These are phyloP conservation scores for Silene noctiflora DNA, from an alignment of 179 eudicot genomes.

Conservation along the genomic window DNA sequence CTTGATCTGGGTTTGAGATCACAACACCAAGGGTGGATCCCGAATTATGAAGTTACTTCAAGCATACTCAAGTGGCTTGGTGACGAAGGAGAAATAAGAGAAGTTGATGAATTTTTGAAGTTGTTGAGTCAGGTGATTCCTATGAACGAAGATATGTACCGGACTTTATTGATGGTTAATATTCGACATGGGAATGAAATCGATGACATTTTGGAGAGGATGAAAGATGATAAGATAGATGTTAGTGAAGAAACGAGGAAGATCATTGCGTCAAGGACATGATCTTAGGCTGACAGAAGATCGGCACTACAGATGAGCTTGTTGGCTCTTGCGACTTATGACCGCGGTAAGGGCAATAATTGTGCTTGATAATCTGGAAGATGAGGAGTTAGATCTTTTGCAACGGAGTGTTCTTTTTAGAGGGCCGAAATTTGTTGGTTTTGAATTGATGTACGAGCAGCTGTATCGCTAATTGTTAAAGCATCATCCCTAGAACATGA, in stretches of 20 bases:
- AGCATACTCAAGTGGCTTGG: slow-evolving; percentile 44
- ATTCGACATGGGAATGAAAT: slow-evolving; percentile 30
- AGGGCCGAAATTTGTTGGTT: too few species aligned
- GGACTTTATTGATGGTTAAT: slow-evolving; percentile 33
- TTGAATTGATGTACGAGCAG: too few species aligned
- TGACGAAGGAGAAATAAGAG: slow-evolving; percentile 35
- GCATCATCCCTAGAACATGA: too few species aligned
- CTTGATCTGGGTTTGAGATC: slow-evolving; percentile 29
- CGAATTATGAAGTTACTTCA: slow-evolving; percentile 33
- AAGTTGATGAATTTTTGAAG: slow-evolving; percentile 43
- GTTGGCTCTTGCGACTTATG: too few species aligned
- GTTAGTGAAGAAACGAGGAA: slow-evolving; percentile 33
- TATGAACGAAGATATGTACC: slow-evolving; percentile 29
- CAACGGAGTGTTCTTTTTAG: background rate
- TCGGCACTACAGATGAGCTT: background rate
- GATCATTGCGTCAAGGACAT: slow-evolving; percentile 19
- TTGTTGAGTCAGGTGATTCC: slow-evolving; percentile 28
- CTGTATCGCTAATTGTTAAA: too few species aligned
- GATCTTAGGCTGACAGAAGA: background rate
- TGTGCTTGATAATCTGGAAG: too few species aligned
- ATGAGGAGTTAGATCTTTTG: background rate
- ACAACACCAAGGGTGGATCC: slow-evolving; percentile 42
- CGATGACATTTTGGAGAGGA: slow-evolving; percentile 28
- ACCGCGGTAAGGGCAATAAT: too few species aligned
- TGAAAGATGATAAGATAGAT: slow-evolving; percentile 36